A percentile compares a stretch with the other conserved stretches of the same genome.
Evolutionary conservation across 352 stramenopile genomes (phyloP).

Genomic region (Pseudoperonospora humuli): DNA sequence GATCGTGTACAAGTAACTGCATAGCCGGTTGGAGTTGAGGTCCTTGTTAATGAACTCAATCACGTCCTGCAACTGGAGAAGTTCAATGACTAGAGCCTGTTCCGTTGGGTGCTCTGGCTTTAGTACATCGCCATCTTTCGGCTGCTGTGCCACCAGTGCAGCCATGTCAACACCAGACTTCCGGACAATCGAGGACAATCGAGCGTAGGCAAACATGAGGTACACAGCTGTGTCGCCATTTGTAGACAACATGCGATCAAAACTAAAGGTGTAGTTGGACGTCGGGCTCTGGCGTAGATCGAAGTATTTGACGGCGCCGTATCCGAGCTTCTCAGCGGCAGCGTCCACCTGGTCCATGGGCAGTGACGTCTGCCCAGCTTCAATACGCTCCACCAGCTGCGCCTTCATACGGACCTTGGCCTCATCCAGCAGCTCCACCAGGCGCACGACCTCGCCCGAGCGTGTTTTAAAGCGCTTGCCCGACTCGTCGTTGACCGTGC

Average conservation of each 20-base stretch:
- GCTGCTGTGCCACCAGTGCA: slow-evolving; percentile 41
- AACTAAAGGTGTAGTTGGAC: slow-evolving; percentile 99
- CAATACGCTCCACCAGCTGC: slow-evolving; percentile 88
- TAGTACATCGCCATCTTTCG: slow-evolving; percentile 39
- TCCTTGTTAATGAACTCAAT: slow-evolving; percentile 92
- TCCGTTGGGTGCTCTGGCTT: slow-evolving; percentile 80
- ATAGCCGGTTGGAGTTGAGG: slow-evolving; percentile 96
- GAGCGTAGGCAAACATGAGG: slow-evolving; percentile 98
- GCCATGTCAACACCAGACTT: slow-evolving; percentile 89
- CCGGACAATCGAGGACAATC: slow-evolving; percentile 94
- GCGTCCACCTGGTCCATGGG: slow-evolving; percentile 89
- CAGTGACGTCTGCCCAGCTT: slow-evolving; percentile 83
- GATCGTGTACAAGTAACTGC: slow-evolving; percentile 97
- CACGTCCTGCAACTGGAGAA: slow-evolving; percentile 95
- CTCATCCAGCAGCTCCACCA: slow-evolving; percentile 99
- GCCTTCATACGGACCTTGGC: slow-evolving; percentile 93
- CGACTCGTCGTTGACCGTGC: slow-evolving; percentile 81
- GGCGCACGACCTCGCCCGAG: slow-evolving; percentile 94
- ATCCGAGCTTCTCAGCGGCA: slow-evolving; percentile 94
- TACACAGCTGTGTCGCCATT: slow-evolving; percentile 99
- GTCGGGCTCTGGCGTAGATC: slow-evolving; percentile 96
- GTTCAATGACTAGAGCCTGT: slow-evolving; percentile 88
- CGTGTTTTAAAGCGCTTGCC: slow-evolving; percentile 97
- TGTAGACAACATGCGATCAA: slow-evolving; percentile 99
- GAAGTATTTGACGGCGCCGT: slow-evolving; percentile 99